Base-by-base conservation (phyloP, 2,329 filamentous ascomycete genomes). In the Diaporthe capsici region DNA sequence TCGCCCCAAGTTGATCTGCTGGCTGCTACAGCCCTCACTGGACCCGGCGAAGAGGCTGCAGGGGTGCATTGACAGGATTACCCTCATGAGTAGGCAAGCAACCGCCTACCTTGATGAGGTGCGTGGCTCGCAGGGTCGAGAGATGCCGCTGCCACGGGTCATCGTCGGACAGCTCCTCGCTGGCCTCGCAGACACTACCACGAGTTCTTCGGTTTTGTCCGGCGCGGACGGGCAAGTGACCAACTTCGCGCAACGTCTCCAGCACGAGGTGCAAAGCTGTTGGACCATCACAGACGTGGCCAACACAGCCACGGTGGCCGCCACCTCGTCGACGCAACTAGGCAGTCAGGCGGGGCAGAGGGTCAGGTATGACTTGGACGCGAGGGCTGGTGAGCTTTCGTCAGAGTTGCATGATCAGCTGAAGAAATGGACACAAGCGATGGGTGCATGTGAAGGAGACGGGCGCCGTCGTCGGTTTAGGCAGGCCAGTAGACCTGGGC, bases 201-300 rank as follows among this genome's bases (percentile, higher is more conserved):
- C 57, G 15, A 63, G 42, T 31, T 71, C 67, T 65, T 47, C 20
- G 37, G 7, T 47, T 13, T 42, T 55, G 20, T 57, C 58, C 4
- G 28, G 73, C 72, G 76, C 44, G 76, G 77, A 84, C 44, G 74
- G 82, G 3, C 81, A 86, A 37, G 80, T 86, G 12, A 79, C 81
- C 42, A 83, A 77, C 57, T 89, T 90, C 73, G 81, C 82, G 9
- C 82, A 83, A 22, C 84, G 84, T 67, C 87, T 90, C 51, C 73
- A 84, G 7, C 82, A 84, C 12, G 88, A 90, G 57, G 84, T 89
- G 15, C 80, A 81, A 5, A 84, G 83, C 60, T 87, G 85, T 57
- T 90, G 89, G 89, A 75, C 83, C 10, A 79, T 82, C 1, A 80
- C 80, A 4, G 80, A 78, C 4, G 78, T 80, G 2, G 81, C 75